Conservation (phyloP, 2,329 filamentous ascomycete genomes). For the Pseudogymnoascus sp. region DNA sequence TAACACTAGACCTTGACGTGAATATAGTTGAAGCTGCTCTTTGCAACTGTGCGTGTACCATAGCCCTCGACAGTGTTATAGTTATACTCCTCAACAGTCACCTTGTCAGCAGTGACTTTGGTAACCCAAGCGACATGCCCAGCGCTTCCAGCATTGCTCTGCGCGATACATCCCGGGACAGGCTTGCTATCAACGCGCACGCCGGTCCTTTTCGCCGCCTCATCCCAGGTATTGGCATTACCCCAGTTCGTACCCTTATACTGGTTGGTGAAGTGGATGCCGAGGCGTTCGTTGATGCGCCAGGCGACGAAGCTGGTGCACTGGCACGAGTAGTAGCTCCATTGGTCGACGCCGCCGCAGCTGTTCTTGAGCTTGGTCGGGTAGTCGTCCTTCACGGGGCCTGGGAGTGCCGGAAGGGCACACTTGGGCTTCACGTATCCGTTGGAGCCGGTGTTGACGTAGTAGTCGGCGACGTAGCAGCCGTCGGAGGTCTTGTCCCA, state of each 20-base stretch:
- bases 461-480: slow-evolving; percentile 26
- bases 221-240: not conserved
- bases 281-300: slow-evolving; percentile 12
- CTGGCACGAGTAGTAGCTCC: slow-evolving; percentile 14
- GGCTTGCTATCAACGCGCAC: slow-evolving; percentile 11
- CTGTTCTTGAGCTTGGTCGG: not conserved
- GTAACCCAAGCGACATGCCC: slow-evolving; percentile 12
- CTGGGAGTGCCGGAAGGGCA: not conserved
- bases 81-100: slow-evolving; percentile 14
- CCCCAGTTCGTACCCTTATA: slow-evolving; percentile 12
- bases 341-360: slow-evolving; percentile 6
- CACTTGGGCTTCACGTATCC: slow-evolving; percentile 1
- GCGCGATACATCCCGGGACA: slow-evolving; percentile 12
- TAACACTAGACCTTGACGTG: slow-evolving; percentile 7
- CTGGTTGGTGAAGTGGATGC: slow-evolving; percentile 8
- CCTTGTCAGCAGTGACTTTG: not conserved
- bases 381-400: not conserved
- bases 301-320: slow-evolving; percentile 14
- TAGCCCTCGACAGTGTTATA: not conserved
- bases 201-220: slow-evolving; percentile 6
- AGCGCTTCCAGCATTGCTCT: slow-evolving; percentile 12
- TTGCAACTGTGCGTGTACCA: slow-evolving; percentile 7
- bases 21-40: slow-evolving; percentile 12
- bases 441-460: slow-evolving; percentile 21
- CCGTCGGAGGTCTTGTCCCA: slow-evolving; percentile 25